phyloP scores from a whole-genome alignment of 2,329 filamentous ascomycete genomes.

The Metarhizium anisopliae region DNA sequence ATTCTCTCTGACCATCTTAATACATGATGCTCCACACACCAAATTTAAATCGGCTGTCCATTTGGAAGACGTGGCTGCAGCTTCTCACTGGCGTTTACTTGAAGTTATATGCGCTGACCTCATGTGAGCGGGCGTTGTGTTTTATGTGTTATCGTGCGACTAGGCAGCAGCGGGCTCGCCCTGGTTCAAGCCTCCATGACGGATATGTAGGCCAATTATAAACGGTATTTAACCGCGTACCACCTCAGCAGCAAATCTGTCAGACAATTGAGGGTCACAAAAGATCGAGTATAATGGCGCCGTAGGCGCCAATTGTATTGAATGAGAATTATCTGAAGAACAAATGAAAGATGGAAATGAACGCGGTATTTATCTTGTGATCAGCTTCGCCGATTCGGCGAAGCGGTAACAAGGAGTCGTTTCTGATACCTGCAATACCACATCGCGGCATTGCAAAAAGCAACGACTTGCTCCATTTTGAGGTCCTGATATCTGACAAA shows the following conservation, averaged over 20 bases:
- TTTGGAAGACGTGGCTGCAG: not conserved
- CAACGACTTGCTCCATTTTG: not conserved
- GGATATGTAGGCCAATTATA: no score
- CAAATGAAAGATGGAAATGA: not conserved
- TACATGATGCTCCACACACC: constrained; percentile 2
- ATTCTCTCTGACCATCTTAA: no score
- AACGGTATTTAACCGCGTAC: no score
- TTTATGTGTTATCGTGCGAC: no score
- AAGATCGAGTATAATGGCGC: not conserved
- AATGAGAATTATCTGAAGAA: not conserved
- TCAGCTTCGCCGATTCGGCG: not conserved
- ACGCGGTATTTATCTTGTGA: not conserved
- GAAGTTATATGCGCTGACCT: not conserved
- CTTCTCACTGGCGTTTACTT: not conserved
- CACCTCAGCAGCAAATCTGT: no score
- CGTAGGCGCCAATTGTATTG: no score
- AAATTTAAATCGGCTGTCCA: constrained; percentile 3
- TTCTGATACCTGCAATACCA: not conserved
- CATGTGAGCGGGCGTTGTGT: no score
- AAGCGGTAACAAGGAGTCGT: not conserved
- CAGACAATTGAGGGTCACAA: no score
- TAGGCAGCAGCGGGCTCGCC: no score
- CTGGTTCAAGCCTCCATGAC: no score
- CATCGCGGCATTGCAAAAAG: not conserved
- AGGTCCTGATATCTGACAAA: not conserved